Evolutionary conservation across 140 eudicot species (phyloP), one percentile per base, ranked within the genome.

Genomic region (Bidens hawaiensis): DNA sequence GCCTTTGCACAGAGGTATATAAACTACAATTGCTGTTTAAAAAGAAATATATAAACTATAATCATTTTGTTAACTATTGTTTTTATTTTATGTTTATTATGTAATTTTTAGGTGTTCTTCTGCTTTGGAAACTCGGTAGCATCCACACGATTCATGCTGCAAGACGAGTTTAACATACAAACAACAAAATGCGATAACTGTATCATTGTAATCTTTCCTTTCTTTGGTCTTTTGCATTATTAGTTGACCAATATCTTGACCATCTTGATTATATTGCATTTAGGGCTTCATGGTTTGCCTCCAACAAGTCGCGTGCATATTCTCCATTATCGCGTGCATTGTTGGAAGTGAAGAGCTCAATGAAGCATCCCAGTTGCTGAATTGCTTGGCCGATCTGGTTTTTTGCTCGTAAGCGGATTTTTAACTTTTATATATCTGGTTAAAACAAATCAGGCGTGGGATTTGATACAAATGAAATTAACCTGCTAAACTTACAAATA

Each of bases 91-190:
- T 1, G 15, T 14, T 36, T 8, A 0, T 14, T 52, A 6, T 48
- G 23, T 27, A 48, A 47, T 66, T 47, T 68, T 47, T 82, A 88
- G 99, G 99, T 93, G 15, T 72, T 83, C 55, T 68, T 33, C 5
- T 88, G 99, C 81, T 93, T 93, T 71, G 90, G 82, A 52, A 93
- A 88, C 70, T 93, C 99, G 1, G 97, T 93, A 12, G 99, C 99
- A 59, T 79, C 95, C 40, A 93, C 99, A 34, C 87, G 99, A 26
- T 93, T 93, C 62, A 40, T 93, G 91, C 65, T 93, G 87, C 99
- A 93, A 79, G 99, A 93, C 54, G 90, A 93, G 81, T 93, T 93
- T 71, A 76, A 93, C 87, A 88, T 93, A 62, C 96, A 93, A 64
- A 93, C 99, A 60, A 85, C 99, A 0, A 77, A 85, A 69, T 93